These are phyloP conservation scores for Aphanomyces cochlioides DNA, from an alignment of 352 stramenopile species.

Conservation along the genomic window DNA sequence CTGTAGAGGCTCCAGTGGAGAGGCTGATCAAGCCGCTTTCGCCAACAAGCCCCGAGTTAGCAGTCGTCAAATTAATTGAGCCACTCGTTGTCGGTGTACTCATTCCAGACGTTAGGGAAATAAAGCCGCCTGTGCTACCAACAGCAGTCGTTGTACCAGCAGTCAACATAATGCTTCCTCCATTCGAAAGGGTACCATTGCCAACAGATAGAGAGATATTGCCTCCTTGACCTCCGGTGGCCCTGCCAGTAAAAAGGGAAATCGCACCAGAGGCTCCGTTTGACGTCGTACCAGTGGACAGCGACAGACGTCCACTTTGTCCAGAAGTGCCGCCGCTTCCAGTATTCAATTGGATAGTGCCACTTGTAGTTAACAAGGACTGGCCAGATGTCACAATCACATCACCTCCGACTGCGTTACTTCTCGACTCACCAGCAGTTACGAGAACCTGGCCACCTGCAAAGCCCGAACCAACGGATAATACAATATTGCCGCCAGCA, in stretches of 20 bases:
- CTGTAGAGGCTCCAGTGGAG: conserved; percentile 42
- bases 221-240: conserved; percentile 34
- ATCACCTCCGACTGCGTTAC: conserved; percentile 42
- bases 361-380: conserved; percentile 53
- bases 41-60: neutral
- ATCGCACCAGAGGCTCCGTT: conserved; percentile 37
- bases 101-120: conserved; percentile 48
- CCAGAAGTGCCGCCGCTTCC: conserved; percentile 53
- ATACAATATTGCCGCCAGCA: conserved; percentile 55
- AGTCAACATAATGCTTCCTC: conserved; percentile 3
- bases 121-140: conserved; percentile 31
- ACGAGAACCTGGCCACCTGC: conserved; percentile 49
- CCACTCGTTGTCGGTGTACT: conserved; percentile 15
- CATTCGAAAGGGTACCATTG: conserved; percentile 18
- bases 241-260: conserved; percentile 36
- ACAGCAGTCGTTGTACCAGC: conserved; percentile 4
- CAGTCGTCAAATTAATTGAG: conserved; percentile 10
- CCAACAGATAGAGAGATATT: conserved; percentile 38
- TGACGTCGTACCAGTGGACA: conserved; percentile 43
- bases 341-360: conserved; percentile 44
- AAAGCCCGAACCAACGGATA: conserved; percentile 49
- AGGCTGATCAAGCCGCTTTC: conserved; percentile 9
- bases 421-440: conserved; percentile 39
- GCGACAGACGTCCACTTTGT: conserved; percentile 65
- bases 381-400: conserved; percentile 51